Conservation (phyloP, 768 basidiomycete genomes). For the Phlegmacium glaucopus region DNA sequence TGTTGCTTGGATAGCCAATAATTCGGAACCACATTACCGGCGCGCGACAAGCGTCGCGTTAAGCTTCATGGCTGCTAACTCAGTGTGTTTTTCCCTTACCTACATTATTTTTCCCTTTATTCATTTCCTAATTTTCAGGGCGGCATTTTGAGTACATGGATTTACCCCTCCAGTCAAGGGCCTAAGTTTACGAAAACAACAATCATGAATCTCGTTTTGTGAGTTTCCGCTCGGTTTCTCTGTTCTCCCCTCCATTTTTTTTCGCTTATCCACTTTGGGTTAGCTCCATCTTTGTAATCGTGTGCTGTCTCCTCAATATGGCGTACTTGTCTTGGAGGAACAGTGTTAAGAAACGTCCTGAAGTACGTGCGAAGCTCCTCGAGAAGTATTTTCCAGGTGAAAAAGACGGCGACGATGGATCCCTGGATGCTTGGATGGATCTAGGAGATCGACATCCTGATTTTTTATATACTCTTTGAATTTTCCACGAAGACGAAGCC, state of each 20-base stretch:
- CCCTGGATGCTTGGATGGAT: conserved; percentile 28
- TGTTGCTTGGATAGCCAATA: conserved; percentile 35
- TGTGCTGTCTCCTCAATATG: conserved; percentile 23
- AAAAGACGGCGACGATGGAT: conserved; percentile 24
- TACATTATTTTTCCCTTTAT: conserved; percentile 11
- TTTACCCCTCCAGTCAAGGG: conserved; percentile 35
- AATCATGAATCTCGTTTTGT: conserved; percentile 35
- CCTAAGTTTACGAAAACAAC: conserved; percentile 34
- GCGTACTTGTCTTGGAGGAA: conserved; percentile 26
- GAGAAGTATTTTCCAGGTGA: conserved; percentile 22
- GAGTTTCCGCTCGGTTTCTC: conserved; percentile 9
- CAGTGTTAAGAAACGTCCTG: conserved; percentile 16
- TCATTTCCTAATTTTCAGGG: conserved; percentile 22
- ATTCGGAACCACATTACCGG: conserved; percentile 35
- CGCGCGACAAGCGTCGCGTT: conserved; percentile 33
- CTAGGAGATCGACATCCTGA: conserved; percentile 35
- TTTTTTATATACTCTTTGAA: conserved; percentile 26
- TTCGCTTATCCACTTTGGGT: background rate
- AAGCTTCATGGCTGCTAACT: conserved; percentile 33
- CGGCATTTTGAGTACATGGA: conserved; percentile 38
- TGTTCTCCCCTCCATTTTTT: too few relatives aligned
- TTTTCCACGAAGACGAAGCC: too few relatives aligned
- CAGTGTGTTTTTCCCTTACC: conserved; percentile 16
- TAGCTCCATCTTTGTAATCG: conserved; percentile 24
- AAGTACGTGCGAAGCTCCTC: conserved; percentile 23